These are phyloP conservation scores for Nectriaceae sp. DNA, from an alignment of 2,329 filamentous ascomycete genomes.

Conservation along the genomic window DNA sequence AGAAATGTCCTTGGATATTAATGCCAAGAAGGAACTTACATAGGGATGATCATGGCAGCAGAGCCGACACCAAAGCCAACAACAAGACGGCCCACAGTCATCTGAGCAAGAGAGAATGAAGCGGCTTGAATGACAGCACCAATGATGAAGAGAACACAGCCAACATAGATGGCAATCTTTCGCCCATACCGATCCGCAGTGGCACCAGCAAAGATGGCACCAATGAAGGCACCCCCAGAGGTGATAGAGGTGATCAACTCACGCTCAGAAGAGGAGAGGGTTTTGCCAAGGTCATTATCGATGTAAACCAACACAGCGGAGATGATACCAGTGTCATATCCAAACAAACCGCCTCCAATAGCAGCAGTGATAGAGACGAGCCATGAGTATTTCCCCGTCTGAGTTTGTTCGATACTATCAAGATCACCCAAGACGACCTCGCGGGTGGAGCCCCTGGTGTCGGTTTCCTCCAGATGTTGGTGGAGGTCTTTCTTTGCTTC, in stretches of 20 bases:
- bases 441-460: constrained; percentile 14
- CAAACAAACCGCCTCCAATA: constrained; percentile 42
- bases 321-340: constrained; percentile 41
- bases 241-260: constrained; percentile 55
- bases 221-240: constrained; percentile 38
- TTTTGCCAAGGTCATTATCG: constrained; percentile 36
- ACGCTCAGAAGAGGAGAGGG: constrained; percentile 44
- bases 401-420: constrained; percentile 26
- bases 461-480: constrained; percentile 21
- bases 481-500: constrained; percentile 16
- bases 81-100: constrained; percentile 39
- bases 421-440: constrained; percentile 24
- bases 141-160: constrained; percentile 27
- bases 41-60: constrained; percentile 47
- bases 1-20: constrained; percentile 3
- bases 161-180: constrained; percentile 30
- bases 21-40: constrained; percentile 12
- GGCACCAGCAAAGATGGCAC: constrained; percentile 29
- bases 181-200: constrained; percentile 28
- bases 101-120: constrained; percentile 27
- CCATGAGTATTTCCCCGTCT: constrained; percentile 27
- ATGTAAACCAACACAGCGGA: constrained; percentile 33
- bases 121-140: constrained; percentile 29
- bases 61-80: constrained; percentile 52
- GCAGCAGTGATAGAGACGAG: constrained; percentile 29